Conservation (phyloP, 2,329 filamentous ascomycete species). For the Botryotinia narcissicola region DNA sequence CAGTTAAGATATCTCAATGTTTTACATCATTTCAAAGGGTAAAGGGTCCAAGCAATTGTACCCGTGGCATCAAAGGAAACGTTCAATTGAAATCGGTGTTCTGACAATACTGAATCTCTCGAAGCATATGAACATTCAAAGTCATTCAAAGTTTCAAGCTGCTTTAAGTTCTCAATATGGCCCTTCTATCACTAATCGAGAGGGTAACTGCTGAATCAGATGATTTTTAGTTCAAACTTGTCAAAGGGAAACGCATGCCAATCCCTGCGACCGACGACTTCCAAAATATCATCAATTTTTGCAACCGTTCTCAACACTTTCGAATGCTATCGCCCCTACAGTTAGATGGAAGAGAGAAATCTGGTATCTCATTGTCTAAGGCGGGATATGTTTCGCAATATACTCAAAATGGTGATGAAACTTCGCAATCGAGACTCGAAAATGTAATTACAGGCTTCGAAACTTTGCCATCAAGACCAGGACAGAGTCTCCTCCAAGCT, state of each 20-base stretch:
- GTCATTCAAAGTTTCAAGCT: neutral
- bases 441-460: neutral
- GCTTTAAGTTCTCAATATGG: neutral
- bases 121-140: neutral
- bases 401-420: neutral
- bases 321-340: neutral
- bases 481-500: neutral
- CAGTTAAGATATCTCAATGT: neutral
- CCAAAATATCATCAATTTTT: neutral
- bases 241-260: neutral
- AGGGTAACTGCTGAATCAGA: neutral
- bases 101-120: neutral
- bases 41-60: neutral
- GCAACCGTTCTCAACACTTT: neutral
- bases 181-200: neutral
- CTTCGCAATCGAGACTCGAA: neutral
- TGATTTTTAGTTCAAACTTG: neutral
- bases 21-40: neutral
- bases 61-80: neutral
- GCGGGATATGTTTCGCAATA: neutral
- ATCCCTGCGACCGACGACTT: neutral
- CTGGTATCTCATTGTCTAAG: neutral
- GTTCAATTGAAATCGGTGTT: neutral
- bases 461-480: neutral
- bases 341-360: neutral